Evolutionary conservation across 305 asterid species (phyloP).

Genomic region (Fraxinus platypoda): DNA sequence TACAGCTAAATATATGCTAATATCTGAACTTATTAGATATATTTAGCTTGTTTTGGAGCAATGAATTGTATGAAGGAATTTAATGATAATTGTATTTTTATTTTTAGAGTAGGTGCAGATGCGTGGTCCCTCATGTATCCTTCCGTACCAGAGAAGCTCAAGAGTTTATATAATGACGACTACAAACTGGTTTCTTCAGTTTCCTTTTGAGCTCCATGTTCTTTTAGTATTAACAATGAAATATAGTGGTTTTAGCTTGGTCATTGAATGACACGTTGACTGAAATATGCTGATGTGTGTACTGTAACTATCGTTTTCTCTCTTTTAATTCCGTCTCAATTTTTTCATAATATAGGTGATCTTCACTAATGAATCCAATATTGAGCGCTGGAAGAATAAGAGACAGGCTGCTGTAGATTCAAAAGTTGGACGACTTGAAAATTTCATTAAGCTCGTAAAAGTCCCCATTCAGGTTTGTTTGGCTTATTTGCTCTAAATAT

Average conservation of each 20-base stretch:
- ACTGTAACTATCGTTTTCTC: background rate
- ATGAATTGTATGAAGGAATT: slow-evolving; percentile 10
- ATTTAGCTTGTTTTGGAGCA: slow-evolving; percentile 13
- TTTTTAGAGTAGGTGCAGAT: slow-evolving; percentile 75
- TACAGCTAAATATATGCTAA: background rate
- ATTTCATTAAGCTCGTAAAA: slow-evolving; percentile 68
- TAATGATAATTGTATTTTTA: background rate
- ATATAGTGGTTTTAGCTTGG: background rate
- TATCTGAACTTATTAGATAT: background rate
- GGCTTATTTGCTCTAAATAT: slow-evolving; percentile 12
- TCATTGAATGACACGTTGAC: background rate
- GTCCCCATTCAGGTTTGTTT: slow-evolving; percentile 84
- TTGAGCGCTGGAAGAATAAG: slow-evolving; percentile 95
- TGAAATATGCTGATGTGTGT: background rate
- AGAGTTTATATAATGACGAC: slow-evolving; percentile 66
- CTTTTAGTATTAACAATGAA: background rate
- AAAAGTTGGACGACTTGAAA: slow-evolving; percentile 83
- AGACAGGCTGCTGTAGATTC: slow-evolving; percentile 93
- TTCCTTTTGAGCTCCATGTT: slow-evolving; percentile 19
- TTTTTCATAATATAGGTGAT: slow-evolving; percentile 53
- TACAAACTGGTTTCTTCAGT: slow-evolving; percentile 76
- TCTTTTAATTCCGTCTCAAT: background rate
- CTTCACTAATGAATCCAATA: slow-evolving; percentile 89
- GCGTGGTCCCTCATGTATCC: slow-evolving; percentile 98
- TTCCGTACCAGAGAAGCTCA: slow-evolving; percentile 88